Conservation (phyloP, 1,284 basidiomycete genomes). For the Tetrapyrgos nigripes region DNA sequence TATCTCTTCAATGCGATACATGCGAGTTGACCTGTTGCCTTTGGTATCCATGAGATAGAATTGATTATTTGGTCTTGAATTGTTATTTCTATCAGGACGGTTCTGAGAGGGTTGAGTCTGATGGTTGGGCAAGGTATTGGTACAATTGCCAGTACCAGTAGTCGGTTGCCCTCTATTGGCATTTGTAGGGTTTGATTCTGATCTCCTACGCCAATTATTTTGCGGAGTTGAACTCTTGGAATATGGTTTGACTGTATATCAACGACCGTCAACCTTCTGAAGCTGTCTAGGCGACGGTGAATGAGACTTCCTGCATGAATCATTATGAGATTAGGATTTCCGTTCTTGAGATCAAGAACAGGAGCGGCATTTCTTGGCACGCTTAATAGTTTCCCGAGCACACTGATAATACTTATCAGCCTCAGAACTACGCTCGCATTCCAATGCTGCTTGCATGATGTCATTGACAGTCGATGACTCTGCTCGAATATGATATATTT, state of each 20-base stretch:
- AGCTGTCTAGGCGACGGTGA: not conserved
- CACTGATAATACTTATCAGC: too few relatives aligned
- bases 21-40: not conserved
- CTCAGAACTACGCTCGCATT: conserved; percentile 4
- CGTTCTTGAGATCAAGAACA: not conserved
- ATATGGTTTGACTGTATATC: conserved; percentile 5
- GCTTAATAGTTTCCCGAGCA: not conserved
- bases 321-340: not conserved
- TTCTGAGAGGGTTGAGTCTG: not conserved
- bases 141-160: not conserved
- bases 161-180: too few relatives aligned
- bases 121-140: not conserved
- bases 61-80: not conserved
- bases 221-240: not conserved
- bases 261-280: conserved; percentile 1
- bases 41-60: conserved; percentile 3
- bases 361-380: not conserved
- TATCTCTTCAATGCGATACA: conserved; percentile 8
- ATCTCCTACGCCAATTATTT: not conserved
- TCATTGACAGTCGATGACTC: conserved; percentile 5
- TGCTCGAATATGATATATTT: conserved; percentile 6
- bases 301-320: too few relatives aligned
- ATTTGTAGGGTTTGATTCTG: not conserved
- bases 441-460: conserved; percentile 14
- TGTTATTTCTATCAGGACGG: not conserved